Percentiles rank a stretch among this genome's conserved stretches.
These are phyloP conservation scores for Cyclotella choctawhatcheeana DNA, from an alignment of 108 stramenopile species.

Conservation along the genomic window DNA sequence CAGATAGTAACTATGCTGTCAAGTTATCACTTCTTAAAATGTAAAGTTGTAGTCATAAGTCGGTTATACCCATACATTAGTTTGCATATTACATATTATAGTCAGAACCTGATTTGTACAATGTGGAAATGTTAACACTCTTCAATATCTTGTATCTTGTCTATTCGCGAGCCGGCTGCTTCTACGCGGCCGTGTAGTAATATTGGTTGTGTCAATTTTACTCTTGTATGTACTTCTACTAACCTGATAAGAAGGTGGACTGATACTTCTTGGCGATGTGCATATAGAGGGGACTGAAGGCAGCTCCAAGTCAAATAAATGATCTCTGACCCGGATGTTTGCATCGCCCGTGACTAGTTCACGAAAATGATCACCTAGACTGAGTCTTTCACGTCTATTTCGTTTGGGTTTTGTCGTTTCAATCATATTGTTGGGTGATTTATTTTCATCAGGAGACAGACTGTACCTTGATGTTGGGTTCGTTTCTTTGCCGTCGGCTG, in stretches of 20 bases:
- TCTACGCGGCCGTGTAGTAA: slow-evolving; percentile 25
- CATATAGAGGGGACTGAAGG: slow-evolving; percentile 33
- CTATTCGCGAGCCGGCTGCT: slow-evolving; percentile 24
- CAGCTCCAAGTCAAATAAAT: slow-evolving; percentile 55
- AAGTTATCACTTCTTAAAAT: too few species aligned
- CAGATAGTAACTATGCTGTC: too few species aligned
- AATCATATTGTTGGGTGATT: neutral
- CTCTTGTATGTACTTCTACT: neutral
- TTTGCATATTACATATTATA: too few species aligned
- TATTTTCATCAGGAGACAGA: neutral
- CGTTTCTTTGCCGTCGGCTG: neutral
- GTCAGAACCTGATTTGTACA: too few species aligned
- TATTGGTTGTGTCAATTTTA: slow-evolving; percentile 10
- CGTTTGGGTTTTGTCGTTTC: slow-evolving; percentile 22
- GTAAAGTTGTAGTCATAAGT: neutral
- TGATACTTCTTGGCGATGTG: slow-evolving; percentile 8
- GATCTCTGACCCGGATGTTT: slow-evolving; percentile 53
- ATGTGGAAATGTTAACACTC: too few species aligned
- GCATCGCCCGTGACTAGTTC: slow-evolving; percentile 57
- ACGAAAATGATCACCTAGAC: slow-evolving; percentile 47
- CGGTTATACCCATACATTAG: too few species aligned
- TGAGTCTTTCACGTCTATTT: slow-evolving; percentile 37
- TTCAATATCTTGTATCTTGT: too few species aligned
- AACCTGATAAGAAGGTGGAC: neutral
- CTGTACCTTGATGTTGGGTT: neutral